Base-by-base conservation (phyloP, 306 rosid genomes). In the Trichosanthes cucumerina region DNA sequence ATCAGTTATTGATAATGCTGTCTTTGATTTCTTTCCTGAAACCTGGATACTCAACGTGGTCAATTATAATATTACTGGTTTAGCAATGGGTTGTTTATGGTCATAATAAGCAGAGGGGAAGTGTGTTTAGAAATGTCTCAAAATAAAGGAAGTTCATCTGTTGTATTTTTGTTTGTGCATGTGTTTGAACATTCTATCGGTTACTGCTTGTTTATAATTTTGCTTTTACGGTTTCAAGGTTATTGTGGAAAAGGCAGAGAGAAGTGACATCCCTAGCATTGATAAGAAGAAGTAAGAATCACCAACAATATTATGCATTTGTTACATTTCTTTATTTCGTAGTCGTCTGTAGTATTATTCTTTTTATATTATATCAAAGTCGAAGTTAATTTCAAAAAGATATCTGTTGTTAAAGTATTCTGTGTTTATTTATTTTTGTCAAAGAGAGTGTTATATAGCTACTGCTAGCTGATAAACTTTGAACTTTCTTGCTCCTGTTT, bases 221-320 rank as follows among this genome's bases (percentile, higher is more conserved):
- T 88, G 74, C 34, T 79, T 53, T 28, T 49, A 38, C 65, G 26
- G 77, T 73, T 82, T 88, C 62, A 73, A 93, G 98, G 98, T 93
- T 85, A 93, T 93, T 69, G 98, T 93, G 84, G 98, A 93, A 88
- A 93, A 89, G 84, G 96, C 92, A n/a, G 98, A 93, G 83, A 90
- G 90, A 87, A 91, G 97, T 89, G 98, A 93, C 79, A 90, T 93
- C 81, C 97, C 97, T 76, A 86, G 91, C 83, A 91, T 91, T 81
- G 97, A 91, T 80, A 93, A 93, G 93, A 93, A 93, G 84, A 93
- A 93, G 98, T 93, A 86, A 91, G 92, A 33, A 76, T 78, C 57
- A 62, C 75, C 19, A 70, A 65, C 43, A 41, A 19, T 3, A n/a
- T 66, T 72, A 3, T 13, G 14, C 58, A 46, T 23, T 71, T 28